Evolutionary conservation across 139 green algal species (phyloP).

Genomic region (Chara braunii): DNA sequence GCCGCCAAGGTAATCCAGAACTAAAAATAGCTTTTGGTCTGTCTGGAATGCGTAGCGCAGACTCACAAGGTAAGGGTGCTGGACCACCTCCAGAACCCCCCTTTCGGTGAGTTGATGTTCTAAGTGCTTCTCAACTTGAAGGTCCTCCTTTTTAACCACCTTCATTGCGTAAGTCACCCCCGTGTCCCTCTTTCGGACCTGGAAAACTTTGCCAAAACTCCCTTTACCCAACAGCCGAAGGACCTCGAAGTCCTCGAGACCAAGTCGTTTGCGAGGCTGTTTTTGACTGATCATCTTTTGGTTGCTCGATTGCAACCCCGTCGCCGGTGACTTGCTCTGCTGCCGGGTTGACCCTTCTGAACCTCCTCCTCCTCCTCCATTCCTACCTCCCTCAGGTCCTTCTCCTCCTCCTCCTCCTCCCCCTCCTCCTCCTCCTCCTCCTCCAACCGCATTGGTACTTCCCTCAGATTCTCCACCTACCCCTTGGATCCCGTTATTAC

Average conservation of each 20-base stretch:
- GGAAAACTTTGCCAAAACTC: constrained; percentile 82
- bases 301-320: not conserved
- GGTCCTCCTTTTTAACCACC: constrained; percentile 78
- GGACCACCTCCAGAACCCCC: constrained; percentile 72
- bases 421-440: not conserved
- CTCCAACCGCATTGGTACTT: no score
- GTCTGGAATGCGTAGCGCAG: constrained; percentile 89
- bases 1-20: constrained; percentile 95
- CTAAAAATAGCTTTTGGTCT: constrained; percentile 85
- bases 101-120: constrained; percentile 82
- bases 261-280: not conserved
- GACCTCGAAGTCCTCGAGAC: constrained; percentile 74
- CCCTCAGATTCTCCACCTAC: no score
- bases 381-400: not conserved
- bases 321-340: not conserved
- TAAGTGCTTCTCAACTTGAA: constrained; percentile 77
- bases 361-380: constrained; percentile 10
- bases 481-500: no score
- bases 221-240: constrained; percentile 87
- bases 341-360: not conserved
- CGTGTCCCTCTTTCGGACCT: constrained; percentile 14
- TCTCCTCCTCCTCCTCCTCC: not conserved
- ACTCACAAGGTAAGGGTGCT: constrained; percentile 93
- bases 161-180: constrained; percentile 77
- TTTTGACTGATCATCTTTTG: not conserved